phyloP scores from a whole-genome alignment of 805 yeast genomes.

The Sugiyamaella lignohabitans region DNA sequence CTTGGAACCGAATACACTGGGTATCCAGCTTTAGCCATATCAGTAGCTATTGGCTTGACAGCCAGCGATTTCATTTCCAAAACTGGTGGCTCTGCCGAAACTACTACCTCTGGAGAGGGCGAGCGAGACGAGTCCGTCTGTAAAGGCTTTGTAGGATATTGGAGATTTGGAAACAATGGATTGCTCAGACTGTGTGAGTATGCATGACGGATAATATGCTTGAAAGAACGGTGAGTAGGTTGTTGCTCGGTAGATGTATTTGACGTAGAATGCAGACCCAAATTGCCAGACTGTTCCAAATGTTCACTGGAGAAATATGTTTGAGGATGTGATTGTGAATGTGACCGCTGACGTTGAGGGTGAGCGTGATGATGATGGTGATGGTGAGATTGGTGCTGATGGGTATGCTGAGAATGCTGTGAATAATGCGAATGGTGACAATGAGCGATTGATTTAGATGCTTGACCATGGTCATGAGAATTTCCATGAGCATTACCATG shows the following conservation, averaged over 20 bases:
- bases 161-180: neutral
- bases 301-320: too few relatives aligned
- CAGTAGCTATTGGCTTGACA: neutral
- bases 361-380: slow-evolving; percentile 4
- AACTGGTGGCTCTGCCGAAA: neutral
- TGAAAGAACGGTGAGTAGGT: neutral
- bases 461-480: too few relatives aligned
- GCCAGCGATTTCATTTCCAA: neutral
- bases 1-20: slow-evolving; percentile 3
- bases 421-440: neutral
- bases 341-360: slow-evolving; percentile 2
- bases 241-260: too few relatives aligned
- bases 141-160: too few relatives aligned
- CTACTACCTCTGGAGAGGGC: neutral
- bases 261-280: too few relatives aligned
- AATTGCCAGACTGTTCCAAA: too few relatives aligned
- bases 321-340: neutral
- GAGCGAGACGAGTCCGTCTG: neutral
- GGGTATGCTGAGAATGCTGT: slow-evolving; percentile 2
- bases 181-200: neutral
- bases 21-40: neutral
- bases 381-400: neutral
- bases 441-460: too few relatives aligned
- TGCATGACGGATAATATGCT: neutral
- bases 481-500: too few relatives aligned